A percentile compares a stretch with the other conserved stretches of the same genome.
phyloP scores from a whole-genome alignment of 306 rosid species.

The Echinosophora koreensis region DNA sequence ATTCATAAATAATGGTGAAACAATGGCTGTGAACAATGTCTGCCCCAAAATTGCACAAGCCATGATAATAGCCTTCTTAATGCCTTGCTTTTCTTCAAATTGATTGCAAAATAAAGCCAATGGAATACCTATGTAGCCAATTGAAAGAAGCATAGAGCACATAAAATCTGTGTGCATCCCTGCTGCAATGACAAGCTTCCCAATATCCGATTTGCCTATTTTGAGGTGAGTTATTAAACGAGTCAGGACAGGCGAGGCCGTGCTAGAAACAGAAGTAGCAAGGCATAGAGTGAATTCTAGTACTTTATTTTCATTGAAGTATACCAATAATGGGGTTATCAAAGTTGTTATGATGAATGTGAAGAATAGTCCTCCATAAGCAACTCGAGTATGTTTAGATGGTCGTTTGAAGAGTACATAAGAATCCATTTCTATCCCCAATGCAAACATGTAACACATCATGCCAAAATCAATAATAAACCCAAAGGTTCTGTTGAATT shows the following conservation, averaged over 20 bases:
- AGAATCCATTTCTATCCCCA: slow-evolving; percentile 93
- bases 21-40: slow-evolving; percentile 49
- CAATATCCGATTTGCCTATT: slow-evolving; percentile 86
- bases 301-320: slow-evolving; percentile 28
- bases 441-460: slow-evolving; percentile 84
- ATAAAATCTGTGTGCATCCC: slow-evolving; percentile 81
- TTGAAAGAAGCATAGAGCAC: slow-evolving; percentile 60
- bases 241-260: slow-evolving; percentile 80
- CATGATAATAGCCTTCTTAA: slow-evolving; percentile 43
- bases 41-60: slow-evolving; percentile 51
- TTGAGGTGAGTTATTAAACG: slow-evolving; percentile 73
- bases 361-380: slow-evolving; percentile 66
- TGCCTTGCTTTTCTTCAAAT: neutral
- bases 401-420: slow-evolving; percentile 56
- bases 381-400: slow-evolving; percentile 61
- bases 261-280: slow-evolving; percentile 63
- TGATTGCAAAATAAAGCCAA: neutral
- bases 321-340: slow-evolving; percentile 52
- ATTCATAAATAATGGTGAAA: slow-evolving; percentile 70
- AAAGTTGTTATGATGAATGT: slow-evolving; percentile 59
- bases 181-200: slow-evolving; percentile 72
- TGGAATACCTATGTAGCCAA: slow-evolving; percentile 67
- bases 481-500: slow-evolving; percentile 54
- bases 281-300: slow-evolving; percentile 60
- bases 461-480: slow-evolving; percentile 84